Evolutionary conservation across 2,329 filamentous ascomycete genomes (phyloP), one percentile per base, ranked within the genome.

Genomic region (Macroventuria anomochaeta): DNA sequence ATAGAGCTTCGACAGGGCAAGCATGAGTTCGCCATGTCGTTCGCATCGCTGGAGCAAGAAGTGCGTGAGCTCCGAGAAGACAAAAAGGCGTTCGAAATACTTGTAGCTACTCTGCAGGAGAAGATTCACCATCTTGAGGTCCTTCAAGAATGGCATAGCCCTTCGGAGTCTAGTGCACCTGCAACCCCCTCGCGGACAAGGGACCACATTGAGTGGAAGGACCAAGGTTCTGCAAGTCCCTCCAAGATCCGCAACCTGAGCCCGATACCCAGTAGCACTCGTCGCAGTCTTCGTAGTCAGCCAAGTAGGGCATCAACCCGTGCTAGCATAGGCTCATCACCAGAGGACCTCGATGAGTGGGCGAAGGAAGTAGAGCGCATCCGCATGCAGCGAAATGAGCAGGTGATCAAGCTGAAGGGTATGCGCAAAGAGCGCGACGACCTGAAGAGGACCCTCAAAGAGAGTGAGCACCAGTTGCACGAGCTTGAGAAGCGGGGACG

Each of bases 281-380:
- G 58, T 20, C 53, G 57, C 5, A 59, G 58, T 18, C 47, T 57
- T 2, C 48, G 42, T 13, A 63, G 56, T 31, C 43, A 53, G 17
- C 42, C 46, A 4, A 62, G 57, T 25, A 54, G 64, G n/a, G 64
- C 67, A 12, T 49, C 61, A 5, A 71, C 64, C 2, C 53, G 57
- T 17, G 55, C 51, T 2, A 71, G 64, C 18, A 59, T 59, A 5
- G 36, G 42, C 7, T 62, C 61, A 3, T 56, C 41, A 7, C 55
- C 55, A n/a, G 61, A 64, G 5, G 63, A 66, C 13, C 59, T 67
- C 3, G 65, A 66, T 1, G 48, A 62, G 1, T 75, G 73, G 72
- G 64, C 68, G 0, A 62, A 54, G 17, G 70, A 75, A 38, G 61
- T 75, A 6, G 72, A 75, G 33, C 60, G 69, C 15, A 59, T 74